Conservation (phyloP, 495 filamentous ascomycete species). For the Penicillium ucsense region DNA sequence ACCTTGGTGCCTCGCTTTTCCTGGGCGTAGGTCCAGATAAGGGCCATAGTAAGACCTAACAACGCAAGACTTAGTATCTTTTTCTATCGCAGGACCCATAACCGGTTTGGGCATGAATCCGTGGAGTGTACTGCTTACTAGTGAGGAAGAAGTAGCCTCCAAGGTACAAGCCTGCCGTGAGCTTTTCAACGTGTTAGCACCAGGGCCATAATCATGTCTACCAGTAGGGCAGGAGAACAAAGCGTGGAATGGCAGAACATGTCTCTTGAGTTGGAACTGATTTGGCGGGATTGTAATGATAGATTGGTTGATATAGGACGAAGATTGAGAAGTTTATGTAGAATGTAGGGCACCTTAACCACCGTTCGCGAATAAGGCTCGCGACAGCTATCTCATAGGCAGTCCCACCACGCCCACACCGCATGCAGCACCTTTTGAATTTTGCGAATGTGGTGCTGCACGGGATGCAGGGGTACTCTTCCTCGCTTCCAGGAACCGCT, state of each 20-base stretch:
- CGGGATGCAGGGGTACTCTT: constrained; percentile 81
- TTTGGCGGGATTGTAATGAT: constrained; percentile 3
- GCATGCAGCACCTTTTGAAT: constrained; percentile 54
- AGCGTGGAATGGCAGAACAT: not conserved
- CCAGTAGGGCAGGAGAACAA: constrained; percentile 5
- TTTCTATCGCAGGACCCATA: not conserved
- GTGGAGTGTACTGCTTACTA: constrained; percentile 24
- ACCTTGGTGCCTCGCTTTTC: constrained; percentile 65
- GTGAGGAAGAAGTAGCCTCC: constrained; percentile 45
- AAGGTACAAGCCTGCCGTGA: constrained; percentile 41
- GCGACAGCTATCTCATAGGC: constrained; percentile 71
- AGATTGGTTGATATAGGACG: constrained; percentile 11
- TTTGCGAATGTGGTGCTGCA: constrained; percentile 66
- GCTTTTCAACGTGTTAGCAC: constrained; percentile 28
- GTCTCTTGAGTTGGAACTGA: too few species aligned
- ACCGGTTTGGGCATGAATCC: not conserved
- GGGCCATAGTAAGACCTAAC: constrained; percentile 62
- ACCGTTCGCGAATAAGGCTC: constrained; percentile 56
- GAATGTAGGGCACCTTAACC: constrained; percentile 88
- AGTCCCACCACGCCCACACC: constrained; percentile 86
- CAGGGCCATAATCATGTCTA: constrained; percentile 5
- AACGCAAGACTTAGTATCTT: constrained; percentile 15
- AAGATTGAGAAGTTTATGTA: constrained; percentile 9
- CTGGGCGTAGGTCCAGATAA: constrained; percentile 73
- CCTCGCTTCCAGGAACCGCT: constrained; percentile 98